Percentiles rank a stretch among this genome's conserved stretches.
These are phyloP conservation scores for Aureobasidium pullulans DNA, from an alignment of 2,329 filamentous ascomycete genomes.

Conservation along the genomic window DNA sequence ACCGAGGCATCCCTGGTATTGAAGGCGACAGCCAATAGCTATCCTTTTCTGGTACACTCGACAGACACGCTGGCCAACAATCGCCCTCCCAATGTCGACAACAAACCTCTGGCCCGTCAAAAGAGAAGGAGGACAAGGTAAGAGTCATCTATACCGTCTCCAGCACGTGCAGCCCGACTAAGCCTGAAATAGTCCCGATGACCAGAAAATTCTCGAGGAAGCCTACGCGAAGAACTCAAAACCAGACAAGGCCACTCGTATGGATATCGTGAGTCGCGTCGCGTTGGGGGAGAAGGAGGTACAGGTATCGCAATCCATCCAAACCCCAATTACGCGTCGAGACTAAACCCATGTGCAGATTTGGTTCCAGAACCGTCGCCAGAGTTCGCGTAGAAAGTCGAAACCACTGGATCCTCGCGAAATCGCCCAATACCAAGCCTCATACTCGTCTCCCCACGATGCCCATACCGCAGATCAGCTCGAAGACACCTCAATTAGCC, in stretches of 20 bases:
- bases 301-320: conserved; percentile 56
- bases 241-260: conserved; percentile 81
- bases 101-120: conserved; percentile 53
- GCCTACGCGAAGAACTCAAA: conserved; percentile 82
- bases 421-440: conserved; percentile 41
- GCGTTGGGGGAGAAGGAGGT: conserved; percentile 92
- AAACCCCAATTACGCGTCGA: not conserved
- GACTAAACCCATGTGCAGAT: conserved; percentile 54
- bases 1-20: conserved; percentile 6
- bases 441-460: not conserved
- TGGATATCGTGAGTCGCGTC: conserved; percentile 76
- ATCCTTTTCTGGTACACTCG: conserved; percentile 55
- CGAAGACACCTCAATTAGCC: not conserved
- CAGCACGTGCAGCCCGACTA: not conserved
- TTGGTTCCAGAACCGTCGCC: conserved; percentile 94
- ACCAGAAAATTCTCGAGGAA: conserved; percentile 80
- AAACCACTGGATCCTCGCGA: conserved; percentile 74
- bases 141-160: conserved; percentile 6
- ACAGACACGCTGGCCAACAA: conserved; percentile 49
- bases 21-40: conserved; percentile 19
- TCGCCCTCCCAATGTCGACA: conserved; percentile 51
- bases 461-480: not conserved
- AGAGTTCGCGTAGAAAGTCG: conserved; percentile 85
- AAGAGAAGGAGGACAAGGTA: conserved; percentile 57
- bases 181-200: conserved; percentile 57